phyloP scores from a whole-genome alignment of 2,329 filamentous ascomycete genomes.

The Penicillium sp. region DNA sequence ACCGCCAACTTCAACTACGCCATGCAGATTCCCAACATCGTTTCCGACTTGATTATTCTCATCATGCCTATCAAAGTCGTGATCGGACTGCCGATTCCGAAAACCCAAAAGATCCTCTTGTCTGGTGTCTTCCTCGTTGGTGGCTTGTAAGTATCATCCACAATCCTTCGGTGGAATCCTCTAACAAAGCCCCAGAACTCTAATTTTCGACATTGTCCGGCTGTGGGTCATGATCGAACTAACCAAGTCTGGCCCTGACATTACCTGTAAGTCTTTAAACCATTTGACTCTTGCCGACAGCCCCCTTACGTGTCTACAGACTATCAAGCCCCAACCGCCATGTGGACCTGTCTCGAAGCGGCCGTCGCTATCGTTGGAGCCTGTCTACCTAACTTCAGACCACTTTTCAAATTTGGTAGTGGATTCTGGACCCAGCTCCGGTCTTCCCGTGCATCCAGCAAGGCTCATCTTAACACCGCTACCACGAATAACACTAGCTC shows the following conservation, averaged over 20 bases:
- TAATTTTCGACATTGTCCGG: slow-evolving; percentile 29
- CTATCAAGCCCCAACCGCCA: slow-evolving; percentile 28
- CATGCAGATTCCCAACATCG: slow-evolving; percentile 31
- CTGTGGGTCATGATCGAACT: slow-evolving; percentile 28
- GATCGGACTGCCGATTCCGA: slow-evolving; percentile 27
- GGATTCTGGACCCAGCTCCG: slow-evolving; percentile 23
- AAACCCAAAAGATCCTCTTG: slow-evolving; percentile 23
- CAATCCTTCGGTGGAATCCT: background rate
- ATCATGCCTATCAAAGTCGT: slow-evolving; percentile 29
- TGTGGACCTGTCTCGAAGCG: slow-evolving; percentile 34
- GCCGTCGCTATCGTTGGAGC: slow-evolving; percentile 31
- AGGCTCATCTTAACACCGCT: slow-evolving; percentile 7
- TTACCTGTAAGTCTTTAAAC: slow-evolving; percentile 26
- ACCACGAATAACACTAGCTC: slow-evolving; percentile 1
- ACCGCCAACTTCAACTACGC: slow-evolving; percentile 29
- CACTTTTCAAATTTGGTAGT: slow-evolving; percentile 22
- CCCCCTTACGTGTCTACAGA: slow-evolving; percentile 13
- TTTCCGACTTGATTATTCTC: slow-evolving; percentile 29
- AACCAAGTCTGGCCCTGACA: slow-evolving; percentile 24
- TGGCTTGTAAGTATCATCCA: slow-evolving; percentile 21
- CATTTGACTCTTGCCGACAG: background rate
- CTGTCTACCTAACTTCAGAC: slow-evolving; percentile 30
- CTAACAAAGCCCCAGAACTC: slow-evolving; percentile 13
- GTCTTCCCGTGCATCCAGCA: slow-evolving; percentile 13
- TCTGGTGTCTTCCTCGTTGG: slow-evolving; percentile 31